These are phyloP conservation scores for Epichloe coenophiala DNA, from an alignment of 2,329 filamentous ascomycete genomes.

Conservation along the genomic window DNA sequence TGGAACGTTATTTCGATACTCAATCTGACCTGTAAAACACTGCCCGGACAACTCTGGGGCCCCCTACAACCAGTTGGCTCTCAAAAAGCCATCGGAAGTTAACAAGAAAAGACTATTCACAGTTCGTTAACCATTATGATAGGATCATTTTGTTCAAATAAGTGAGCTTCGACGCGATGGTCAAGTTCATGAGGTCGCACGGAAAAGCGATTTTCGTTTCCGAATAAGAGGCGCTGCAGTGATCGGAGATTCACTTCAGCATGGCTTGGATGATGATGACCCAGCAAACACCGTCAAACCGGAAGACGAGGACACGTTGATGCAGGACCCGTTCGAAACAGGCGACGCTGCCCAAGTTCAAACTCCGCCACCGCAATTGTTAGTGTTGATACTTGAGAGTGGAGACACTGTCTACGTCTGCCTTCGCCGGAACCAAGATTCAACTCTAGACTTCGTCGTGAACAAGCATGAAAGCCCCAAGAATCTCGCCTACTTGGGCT, in stretches of 20 bases:
- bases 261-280: constrained; percentile 19
- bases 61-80: background rate
- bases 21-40: background rate
- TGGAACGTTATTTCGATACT: background rate
- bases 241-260: constrained; percentile 44
- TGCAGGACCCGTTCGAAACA: constrained; percentile 16
- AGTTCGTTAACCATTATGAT: constrained; percentile 5
- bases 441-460: constrained; percentile 45
- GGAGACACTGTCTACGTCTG: constrained; percentile 68
- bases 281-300: constrained; percentile 19
- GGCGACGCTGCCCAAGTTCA: constrained; percentile 3
- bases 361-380: constrained; percentile 58
- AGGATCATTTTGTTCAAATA: constrained; percentile 71
- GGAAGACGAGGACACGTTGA: constrained; percentile 27
- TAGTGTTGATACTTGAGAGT: constrained; percentile 63
- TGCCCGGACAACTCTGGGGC: background rate
- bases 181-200: constrained; percentile 61
- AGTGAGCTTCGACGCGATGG: constrained; percentile 58
- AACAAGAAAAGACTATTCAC: background rate
- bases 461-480: constrained; percentile 46
- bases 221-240: constrained; percentile 69
- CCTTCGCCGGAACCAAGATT: constrained; percentile 32
- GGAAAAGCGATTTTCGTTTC: constrained; percentile 64
- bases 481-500: constrained; percentile 45
- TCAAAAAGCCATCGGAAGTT: background rate